Conservation (phyloP, 768 basidiomycete species). For the Mycena filopes region DNA sequence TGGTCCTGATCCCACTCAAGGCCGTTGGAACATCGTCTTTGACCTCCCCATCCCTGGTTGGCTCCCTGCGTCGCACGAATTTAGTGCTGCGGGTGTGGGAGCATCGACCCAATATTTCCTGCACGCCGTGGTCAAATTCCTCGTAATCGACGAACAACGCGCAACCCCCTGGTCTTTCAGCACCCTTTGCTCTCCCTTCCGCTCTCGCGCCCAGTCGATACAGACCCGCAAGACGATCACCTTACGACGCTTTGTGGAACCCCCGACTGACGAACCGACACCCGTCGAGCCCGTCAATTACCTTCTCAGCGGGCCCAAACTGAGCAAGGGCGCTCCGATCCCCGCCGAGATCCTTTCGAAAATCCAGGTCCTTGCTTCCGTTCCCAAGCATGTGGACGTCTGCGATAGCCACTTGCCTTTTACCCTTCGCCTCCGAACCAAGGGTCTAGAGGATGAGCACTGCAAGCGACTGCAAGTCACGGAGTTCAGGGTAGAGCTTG, state of each 20-base stretch:
- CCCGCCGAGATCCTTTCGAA: constrained; percentile 66
- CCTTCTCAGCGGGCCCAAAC: constrained; percentile 52
- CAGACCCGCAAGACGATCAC: constrained; percentile 55
- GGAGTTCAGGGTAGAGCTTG: constrained; percentile 64
- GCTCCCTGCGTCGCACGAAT: constrained; percentile 73
- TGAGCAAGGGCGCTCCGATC: constrained; percentile 45
- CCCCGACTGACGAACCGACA: constrained; percentile 47
- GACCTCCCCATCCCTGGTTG: constrained; percentile 90
- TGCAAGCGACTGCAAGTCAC: constrained; percentile 67
- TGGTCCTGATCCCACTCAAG: constrained; percentile 38
- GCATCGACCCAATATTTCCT: constrained; percentile 67
- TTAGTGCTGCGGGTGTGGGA: constrained; percentile 64
- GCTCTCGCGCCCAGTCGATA: constrained; percentile 53
- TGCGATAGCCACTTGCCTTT: constrained; percentile 62
- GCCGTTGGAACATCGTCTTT: constrained; percentile 80
- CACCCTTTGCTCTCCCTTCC: constrained; percentile 66
- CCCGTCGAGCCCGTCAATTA: constrained; percentile 53
- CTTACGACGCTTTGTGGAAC: constrained; percentile 64
- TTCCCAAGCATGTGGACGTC: constrained; percentile 65
- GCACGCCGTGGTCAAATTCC: constrained; percentile 72
- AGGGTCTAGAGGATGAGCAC: constrained; percentile 57
- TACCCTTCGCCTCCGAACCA: constrained; percentile 67
- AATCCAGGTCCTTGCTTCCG: constrained; percentile 71
- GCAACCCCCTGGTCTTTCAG: constrained; percentile 57
- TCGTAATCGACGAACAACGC: constrained; percentile 54